phyloP scores from a whole-genome alignment of 768 basidiomycete genomes.

The Butyriboletus loyo region DNA sequence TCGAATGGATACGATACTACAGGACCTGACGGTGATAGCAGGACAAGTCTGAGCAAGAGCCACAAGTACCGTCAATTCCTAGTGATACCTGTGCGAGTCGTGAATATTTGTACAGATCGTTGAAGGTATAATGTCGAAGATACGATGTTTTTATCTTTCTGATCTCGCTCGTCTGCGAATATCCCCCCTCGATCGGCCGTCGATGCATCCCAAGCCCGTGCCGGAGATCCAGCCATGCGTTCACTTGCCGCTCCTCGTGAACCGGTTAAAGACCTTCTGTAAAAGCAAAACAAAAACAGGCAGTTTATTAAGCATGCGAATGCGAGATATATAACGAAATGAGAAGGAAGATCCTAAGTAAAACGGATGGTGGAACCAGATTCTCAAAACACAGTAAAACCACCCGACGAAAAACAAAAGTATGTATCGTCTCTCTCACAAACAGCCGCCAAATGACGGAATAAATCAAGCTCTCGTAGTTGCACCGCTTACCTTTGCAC shows the following conservation, averaged over 20 bases:
- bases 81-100: neutral
- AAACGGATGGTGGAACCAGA: neutral
- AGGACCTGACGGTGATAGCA: neutral
- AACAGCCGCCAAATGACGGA: neutral
- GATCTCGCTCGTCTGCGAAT: neutral
- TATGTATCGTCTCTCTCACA: neutral
- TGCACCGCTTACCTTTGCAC: slow-evolving; percentile 30
- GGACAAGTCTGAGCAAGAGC: neutral
- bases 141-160: neutral
- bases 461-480: slow-evolving; percentile 13
- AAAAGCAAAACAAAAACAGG: slow-evolving; percentile 7
- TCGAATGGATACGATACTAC: too few species aligned
- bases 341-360: neutral
- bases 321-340: slow-evolving; percentile 4
- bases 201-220: neutral
- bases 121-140: slow-evolving; percentile 7
- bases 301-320: slow-evolving; percentile 25
- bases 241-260: slow-evolving; percentile 26
- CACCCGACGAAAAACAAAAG: neutral
- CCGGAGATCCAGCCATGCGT: neutral
- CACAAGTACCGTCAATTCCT: neutral
- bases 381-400: neutral
- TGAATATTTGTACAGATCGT: slow-evolving; percentile 2
- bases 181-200: neutral
- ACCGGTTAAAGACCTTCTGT: slow-evolving; percentile 29